Evolutionary conservation across 2,329 filamentous ascomycete genomes (phyloP), one percentile per base, ranked within the genome.

Genomic region (Monosporascus sp.): DNA sequence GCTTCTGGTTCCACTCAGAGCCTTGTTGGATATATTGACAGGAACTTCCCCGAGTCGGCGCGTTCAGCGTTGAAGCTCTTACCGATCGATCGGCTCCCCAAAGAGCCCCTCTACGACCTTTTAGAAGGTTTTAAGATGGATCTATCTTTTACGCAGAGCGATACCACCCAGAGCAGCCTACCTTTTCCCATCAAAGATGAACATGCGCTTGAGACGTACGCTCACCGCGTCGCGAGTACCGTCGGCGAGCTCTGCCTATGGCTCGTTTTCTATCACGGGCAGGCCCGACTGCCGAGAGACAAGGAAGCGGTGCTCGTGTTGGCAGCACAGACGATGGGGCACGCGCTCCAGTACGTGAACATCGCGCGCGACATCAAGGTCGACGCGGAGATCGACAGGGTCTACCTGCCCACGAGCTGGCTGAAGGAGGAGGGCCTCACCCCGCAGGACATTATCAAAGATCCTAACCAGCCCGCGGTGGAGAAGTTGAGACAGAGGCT

Each of bases 321-420:
- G 17, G 79, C 84, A 1, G 85, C 85, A 1, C 74, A 76, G 20
- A 74, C 77, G 27, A 90, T 90, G 87, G 88, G 88, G 0, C 78
- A 87, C 36, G 87, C 87, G 1, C 71, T 90, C n/a, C 87, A 91
- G 62, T 89, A 87, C 60, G 81, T 89, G 61, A 91, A 90, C 62
- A 89, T 91, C 56, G 84, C 86, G 3, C 82, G 88, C 22, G 88
- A 91, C 62, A 83, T 90, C n/a, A 68, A 72, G 3, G 81, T 83
- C 3, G 88, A 90, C 60, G 85, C 87, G 0, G 70, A 72, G 15
- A 81, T 88, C 37, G 76, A 77, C 1, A 79, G 88, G 7, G 86
- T 89, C 7, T 91, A 91, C 64, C 70, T 90, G 5, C 88, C 88
- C 0, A 73, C 74, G 0, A 69, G 70, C 0, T 90, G 87, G 87